Conservation (phyloP, 805 yeast genomes). For the Torulaspora gathmanii region DNA sequence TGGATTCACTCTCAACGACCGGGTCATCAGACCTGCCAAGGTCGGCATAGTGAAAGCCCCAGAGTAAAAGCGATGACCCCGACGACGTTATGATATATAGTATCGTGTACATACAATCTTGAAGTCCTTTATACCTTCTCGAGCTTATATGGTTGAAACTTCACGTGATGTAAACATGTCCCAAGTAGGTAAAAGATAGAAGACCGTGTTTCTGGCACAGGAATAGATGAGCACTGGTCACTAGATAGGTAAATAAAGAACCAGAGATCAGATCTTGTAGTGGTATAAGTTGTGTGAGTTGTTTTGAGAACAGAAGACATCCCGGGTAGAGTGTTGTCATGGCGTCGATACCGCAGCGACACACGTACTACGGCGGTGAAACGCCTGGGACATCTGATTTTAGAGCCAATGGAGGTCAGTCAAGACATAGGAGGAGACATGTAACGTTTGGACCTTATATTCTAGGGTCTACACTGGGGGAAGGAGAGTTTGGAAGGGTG, state of each 20-base stretch:
- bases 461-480: conserved; percentile 90
- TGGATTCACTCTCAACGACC: conserved; percentile 78
- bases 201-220: conserved; percentile 2
- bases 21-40: conserved; percentile 92
- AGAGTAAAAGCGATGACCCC: conserved; percentile 1
- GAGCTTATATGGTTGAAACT: background rate
- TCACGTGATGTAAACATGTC: background rate
- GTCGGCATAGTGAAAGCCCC: conserved; percentile 80
- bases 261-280: background rate
- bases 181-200: background rate
- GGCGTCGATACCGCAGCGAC: conserved; percentile 29
- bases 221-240: conserved; percentile 1
- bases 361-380: conserved; percentile 33
- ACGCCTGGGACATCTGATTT: conserved; percentile 8
- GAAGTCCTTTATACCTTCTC: background rate
- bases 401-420: conserved; percentile 3
- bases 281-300: background rate
- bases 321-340: conserved; percentile 7
- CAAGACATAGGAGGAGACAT: conserved; percentile 45
- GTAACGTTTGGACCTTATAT: conserved; percentile 86
- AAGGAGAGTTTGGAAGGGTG: conserved; percentile 98
- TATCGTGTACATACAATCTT: conserved; percentile 5
- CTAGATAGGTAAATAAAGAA: conserved; percentile 1
- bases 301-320: too few relatives aligned
- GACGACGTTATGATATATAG: conserved; percentile 2